Conservation (phyloP, 768 basidiomycete species). For the Leucosporidium creatinivorum region DNA sequence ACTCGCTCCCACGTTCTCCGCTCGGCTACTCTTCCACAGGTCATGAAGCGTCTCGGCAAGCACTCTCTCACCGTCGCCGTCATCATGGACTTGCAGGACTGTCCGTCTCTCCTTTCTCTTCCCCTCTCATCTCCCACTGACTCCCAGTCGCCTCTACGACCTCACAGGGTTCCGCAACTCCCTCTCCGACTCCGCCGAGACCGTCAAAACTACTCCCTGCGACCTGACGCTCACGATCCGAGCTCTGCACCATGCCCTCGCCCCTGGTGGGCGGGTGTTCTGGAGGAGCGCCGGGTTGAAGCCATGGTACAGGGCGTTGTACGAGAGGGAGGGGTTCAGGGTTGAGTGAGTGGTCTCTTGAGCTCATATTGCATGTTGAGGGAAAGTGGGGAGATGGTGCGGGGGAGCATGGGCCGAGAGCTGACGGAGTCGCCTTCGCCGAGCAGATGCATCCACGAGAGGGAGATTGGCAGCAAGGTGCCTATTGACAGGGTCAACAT, state of each 20-base stretch:
- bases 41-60: conserved; percentile 40
- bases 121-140: no score
- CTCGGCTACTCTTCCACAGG: conserved; percentile 3
- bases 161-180: conserved; percentile 25
- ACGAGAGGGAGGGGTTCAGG: conserved; percentile 32
- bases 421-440: conserved; percentile 38
- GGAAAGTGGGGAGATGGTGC: neutral
- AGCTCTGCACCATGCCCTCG: conserved; percentile 49
- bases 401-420: neutral
- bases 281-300: conserved; percentile 49
- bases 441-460: conserved; percentile 46
- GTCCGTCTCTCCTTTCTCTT: conserved; percentile 17
- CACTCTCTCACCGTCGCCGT: conserved; percentile 56
- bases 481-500: conserved; percentile 67
- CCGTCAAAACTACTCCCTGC: neutral
- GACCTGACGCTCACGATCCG: conserved; percentile 39
- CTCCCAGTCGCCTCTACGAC: neutral
- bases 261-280: conserved; percentile 55
- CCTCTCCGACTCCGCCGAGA: conserved; percentile 1
- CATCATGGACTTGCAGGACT: conserved; percentile 61
- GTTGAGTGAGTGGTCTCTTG: conserved; percentile 12
- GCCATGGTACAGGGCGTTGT: conserved; percentile 39
- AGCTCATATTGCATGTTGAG: neutral
- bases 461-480: conserved; percentile 47
- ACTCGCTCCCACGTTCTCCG: neutral